These are phyloP conservation scores for Hanseniaspora meyeri DNA, from an alignment of 805 yeast species.

Conservation along the genomic window DNA sequence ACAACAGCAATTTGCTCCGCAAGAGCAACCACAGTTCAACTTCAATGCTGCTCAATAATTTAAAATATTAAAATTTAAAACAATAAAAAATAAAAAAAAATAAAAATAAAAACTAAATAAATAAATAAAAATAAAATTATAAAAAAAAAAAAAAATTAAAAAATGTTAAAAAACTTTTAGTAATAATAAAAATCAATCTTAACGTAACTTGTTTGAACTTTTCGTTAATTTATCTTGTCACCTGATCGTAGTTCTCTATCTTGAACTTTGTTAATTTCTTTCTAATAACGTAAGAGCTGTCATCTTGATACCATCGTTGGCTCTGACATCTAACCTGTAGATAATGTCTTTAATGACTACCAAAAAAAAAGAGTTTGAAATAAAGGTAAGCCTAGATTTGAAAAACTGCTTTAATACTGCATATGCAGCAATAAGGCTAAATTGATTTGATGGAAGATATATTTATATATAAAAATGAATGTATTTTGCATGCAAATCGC, in stretches of 20 bases:
- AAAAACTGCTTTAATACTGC: not conserved
- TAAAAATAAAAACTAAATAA: conserved; percentile 13
- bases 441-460: not conserved
- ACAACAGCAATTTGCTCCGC: not conserved
- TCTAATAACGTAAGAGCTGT: no score
- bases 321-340: no score
- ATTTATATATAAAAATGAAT: not conserved
- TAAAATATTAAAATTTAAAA: not conserved
- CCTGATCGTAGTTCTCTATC: no score
- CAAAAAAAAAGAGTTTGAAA: no score
- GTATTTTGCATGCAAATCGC: conserved; percentile 19
- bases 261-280: no score
- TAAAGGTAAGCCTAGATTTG: not conserved
- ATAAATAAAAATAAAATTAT: not conserved
- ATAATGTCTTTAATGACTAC: no score
- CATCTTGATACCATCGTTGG: no score
- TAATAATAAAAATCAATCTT: not conserved
- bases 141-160: conserved; percentile 1
- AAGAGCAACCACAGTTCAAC: not conserved
- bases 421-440: not conserved
- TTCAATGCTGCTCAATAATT: not conserved
- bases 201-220: not conserved
- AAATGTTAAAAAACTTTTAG: not conserved
- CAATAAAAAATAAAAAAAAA: conserved; percentile 17
- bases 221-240: not conserved